Conservation (phyloP, 257 asterid genomes). For the Craterostigma plantagineum region DNA sequence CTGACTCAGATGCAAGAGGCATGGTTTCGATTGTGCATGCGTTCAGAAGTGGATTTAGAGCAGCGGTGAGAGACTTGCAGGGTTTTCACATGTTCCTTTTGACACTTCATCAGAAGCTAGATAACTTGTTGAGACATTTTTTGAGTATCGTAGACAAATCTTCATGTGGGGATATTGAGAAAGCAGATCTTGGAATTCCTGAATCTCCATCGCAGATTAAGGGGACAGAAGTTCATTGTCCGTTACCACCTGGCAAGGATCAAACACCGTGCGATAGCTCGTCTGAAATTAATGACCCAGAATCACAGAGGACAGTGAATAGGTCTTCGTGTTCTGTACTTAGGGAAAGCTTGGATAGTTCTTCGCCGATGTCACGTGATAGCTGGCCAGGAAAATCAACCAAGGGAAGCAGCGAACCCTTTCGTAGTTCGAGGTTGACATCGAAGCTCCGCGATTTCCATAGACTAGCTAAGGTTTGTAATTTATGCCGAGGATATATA, state of each 20-base stretch:
- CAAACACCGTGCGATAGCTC: conserved; percentile 20
- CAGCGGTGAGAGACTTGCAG: conserved; percentile 77
- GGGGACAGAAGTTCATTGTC: conserved; percentile 21
- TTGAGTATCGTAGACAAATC: conserved; percentile 39
- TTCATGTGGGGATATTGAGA: conserved; percentile 54
- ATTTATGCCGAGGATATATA: background rate
- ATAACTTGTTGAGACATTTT: conserved; percentile 49
- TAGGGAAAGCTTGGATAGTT: conserved; percentile 48
- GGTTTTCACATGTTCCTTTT: conserved; percentile 89
- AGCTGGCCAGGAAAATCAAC: conserved; percentile 46
- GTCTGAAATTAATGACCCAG: conserved; percentile 40
- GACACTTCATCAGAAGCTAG: conserved; percentile 88
- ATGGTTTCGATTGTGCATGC: conserved; percentile 37
- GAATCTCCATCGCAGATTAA: conserved; percentile 45
- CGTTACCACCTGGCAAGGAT: conserved; percentile 43
- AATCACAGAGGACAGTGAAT: conserved; percentile 24
- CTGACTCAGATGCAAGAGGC: conserved; percentile 22
- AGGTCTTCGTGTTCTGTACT: conserved; percentile 12
- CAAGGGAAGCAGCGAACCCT: conserved; percentile 50
- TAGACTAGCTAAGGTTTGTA: conserved; percentile 69
- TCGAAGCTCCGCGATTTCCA: conserved; percentile 89
- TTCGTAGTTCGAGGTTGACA: conserved; percentile 71
- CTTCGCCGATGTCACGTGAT: conserved; percentile 66
- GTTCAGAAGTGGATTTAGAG: conserved; percentile 75
- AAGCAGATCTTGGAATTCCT: conserved; percentile 45